phyloP scores from a whole-genome alignment of 78 protist genomes.

The Guillardia theta region DNA sequence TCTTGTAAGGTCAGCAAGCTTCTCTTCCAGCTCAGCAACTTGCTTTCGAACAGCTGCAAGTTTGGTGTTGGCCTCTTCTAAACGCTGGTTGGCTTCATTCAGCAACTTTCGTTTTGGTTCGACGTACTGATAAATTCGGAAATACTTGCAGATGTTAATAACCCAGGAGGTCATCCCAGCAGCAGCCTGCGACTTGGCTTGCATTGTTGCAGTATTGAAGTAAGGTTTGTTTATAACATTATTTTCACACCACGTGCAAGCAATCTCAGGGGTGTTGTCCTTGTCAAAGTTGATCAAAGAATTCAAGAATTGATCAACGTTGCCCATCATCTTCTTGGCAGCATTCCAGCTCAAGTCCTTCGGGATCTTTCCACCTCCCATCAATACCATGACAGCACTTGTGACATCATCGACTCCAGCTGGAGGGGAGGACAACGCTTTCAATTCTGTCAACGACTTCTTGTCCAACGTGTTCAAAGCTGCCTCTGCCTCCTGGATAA shows the following conservation, averaged over 20 bases:
- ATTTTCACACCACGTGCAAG: neutral
- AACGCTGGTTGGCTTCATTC: conserved; percentile 58
- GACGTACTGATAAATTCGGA: conserved; percentile 62
- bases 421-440: conserved; percentile 55
- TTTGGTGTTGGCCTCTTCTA: conserved; percentile 47
- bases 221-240: neutral
- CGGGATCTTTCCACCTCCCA: conserved; percentile 38
- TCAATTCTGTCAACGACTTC: conserved; percentile 64
- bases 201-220: conserved; percentile 45
- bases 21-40: conserved; percentile 35
- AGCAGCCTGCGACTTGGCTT: conserved; percentile 66
- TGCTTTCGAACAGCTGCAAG: conserved; percentile 18
- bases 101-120: conserved; percentile 68
- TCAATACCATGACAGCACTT: conserved; percentile 56
- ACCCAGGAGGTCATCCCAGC: conserved; percentile 77
- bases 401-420: conserved; percentile 58
- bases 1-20: conserved; percentile 36
- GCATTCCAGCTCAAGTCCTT: conserved; percentile 57
- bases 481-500: conserved; percentile 47
- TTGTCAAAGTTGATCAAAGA: conserved; percentile 51
- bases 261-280: conserved; percentile 59
- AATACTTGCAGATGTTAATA: conserved; percentile 52
- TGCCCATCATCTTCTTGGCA: conserved; percentile 72
- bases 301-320: conserved; percentile 56
- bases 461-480: conserved; percentile 78